Conservation (phyloP, 2,329 filamentous ascomycete genomes). For the Sclerotinia glacialis region DNA sequence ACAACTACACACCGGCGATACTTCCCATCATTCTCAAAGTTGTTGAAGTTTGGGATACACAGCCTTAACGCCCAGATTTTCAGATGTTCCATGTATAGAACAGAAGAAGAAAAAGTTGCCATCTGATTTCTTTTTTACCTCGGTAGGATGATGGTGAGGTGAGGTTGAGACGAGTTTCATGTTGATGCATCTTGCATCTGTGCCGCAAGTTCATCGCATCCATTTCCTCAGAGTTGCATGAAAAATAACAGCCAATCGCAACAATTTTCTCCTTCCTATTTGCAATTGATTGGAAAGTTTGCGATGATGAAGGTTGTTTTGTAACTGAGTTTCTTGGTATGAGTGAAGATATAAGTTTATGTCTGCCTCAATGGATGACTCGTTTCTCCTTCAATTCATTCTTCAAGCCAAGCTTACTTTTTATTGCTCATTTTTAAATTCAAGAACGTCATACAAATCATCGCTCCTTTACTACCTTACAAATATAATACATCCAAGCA, state of each 20-base stretch:
- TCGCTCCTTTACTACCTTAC: neutral
- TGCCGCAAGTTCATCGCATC: slow-evolving; percentile 7
- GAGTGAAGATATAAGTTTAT: slow-evolving; percentile 6
- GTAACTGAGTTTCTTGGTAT: neutral
- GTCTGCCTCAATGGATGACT: neutral
- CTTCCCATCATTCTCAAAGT: slow-evolving; percentile 6
- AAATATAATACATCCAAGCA: neutral
- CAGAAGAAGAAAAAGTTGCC: neutral
- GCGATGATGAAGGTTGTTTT: neutral
- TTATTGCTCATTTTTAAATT: neutral
- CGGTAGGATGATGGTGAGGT: neutral
- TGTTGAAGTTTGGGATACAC: slow-evolving; percentile 3
- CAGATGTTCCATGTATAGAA: neutral
- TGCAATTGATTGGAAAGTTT: neutral
- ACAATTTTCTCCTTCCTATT: neutral
- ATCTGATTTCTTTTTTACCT: neutral
- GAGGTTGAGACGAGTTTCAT: slow-evolving; percentile 14
- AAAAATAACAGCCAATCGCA: slow-evolving; percentile 6
- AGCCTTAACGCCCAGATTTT: slow-evolving; percentile 6
- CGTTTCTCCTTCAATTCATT: neutral
- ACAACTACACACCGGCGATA: neutral
- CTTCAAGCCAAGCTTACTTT: neutral
- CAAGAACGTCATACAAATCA: neutral
- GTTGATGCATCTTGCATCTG: neutral
- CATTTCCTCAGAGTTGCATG: neutral